Evolutionary conservation across 352 stramenopile genomes (phyloP).

Genomic region (Phytophthora chlamydospora): DNA sequence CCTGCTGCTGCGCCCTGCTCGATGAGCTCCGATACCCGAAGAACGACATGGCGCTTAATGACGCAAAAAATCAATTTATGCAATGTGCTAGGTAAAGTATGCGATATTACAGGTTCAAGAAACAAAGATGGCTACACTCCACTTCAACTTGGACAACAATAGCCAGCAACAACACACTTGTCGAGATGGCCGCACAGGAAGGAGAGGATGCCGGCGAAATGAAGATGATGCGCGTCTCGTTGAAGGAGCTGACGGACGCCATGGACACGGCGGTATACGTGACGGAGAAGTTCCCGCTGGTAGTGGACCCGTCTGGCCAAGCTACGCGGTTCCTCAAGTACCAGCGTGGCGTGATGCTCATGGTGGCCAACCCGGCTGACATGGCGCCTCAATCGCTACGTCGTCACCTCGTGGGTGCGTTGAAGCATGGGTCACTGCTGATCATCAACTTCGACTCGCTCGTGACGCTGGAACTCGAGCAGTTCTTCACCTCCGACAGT

Average conservation of each 20-base stretch:
- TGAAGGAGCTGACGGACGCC: slow-evolving; percentile 86
- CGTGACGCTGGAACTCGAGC: slow-evolving; percentile 69
- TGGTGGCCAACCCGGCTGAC: slow-evolving; percentile 72
- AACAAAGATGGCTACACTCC: slow-evolving; percentile 12
- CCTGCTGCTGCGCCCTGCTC: slow-evolving; percentile 51
- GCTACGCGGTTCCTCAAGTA: slow-evolving; percentile 91
- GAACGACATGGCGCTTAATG: slow-evolving; percentile 57
- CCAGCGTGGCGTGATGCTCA: slow-evolving; percentile 85
- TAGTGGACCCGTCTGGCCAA: slow-evolving; percentile 82
- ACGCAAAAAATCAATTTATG: slow-evolving; percentile 14
- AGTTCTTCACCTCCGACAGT: slow-evolving; percentile 67
- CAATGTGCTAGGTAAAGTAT: background rate
- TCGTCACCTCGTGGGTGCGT: slow-evolving; percentile 69
- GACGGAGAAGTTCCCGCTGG: slow-evolving; percentile 84
- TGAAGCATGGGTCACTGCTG: slow-evolving; percentile 76
- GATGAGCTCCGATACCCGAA: slow-evolving; percentile 70
- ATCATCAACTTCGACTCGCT: slow-evolving; percentile 83
- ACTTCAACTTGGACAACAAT: slow-evolving; percentile 18
- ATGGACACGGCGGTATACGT: slow-evolving; percentile 90
- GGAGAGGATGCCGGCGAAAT: background rate
- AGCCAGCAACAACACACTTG: slow-evolving; percentile 10
- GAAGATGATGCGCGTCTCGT: slow-evolving; percentile 45
- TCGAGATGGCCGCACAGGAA: slow-evolving; percentile 17
- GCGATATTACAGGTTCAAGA: slow-evolving; percentile 1
- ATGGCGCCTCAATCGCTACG: slow-evolving; percentile 74